These are phyloP conservation scores for Podaxis carcinomalis DNA, from an alignment of 768 basidiomycete species.

Conservation along the genomic window DNA sequence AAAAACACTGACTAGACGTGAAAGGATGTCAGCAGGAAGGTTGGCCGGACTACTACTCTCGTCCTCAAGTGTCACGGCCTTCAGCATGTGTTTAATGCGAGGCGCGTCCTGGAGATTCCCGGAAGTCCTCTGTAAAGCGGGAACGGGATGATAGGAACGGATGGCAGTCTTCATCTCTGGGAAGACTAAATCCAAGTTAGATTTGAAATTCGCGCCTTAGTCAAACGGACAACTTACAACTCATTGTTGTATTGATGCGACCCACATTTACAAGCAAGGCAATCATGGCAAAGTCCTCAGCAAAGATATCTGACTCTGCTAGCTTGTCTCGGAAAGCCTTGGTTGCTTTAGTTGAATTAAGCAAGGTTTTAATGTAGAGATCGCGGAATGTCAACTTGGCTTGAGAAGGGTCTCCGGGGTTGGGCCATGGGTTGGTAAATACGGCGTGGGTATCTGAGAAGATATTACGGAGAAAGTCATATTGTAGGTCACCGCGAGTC, in stretches of 20 bases:
- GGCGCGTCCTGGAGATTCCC: slow-evolving; percentile 77
- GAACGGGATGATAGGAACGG: slow-evolving; percentile 75
- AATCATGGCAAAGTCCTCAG: slow-evolving; percentile 71
- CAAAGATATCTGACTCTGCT: slow-evolving; percentile 51
- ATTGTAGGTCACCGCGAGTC: slow-evolving; percentile 66
- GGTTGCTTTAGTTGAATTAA: slow-evolving; percentile 62
- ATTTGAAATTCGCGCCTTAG: slow-evolving; percentile 6
- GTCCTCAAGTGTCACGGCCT: slow-evolving; percentile 47
- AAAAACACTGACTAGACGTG: slow-evolving; percentile 41
- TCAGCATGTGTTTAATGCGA: slow-evolving; percentile 72
- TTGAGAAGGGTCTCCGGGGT: slow-evolving; percentile 14
- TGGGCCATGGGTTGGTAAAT: slow-evolving; percentile 44
- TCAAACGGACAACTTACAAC: slow-evolving; percentile 48
- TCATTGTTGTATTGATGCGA: slow-evolving; percentile 78
- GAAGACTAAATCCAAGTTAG: slow-evolving; percentile 45
- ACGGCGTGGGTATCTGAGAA: slow-evolving; percentile 65
- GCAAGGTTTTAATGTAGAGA: slow-evolving; percentile 47
- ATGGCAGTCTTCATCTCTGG: slow-evolving; percentile 77
- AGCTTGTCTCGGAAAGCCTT: slow-evolving; percentile 72
- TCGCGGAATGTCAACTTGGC: slow-evolving; percentile 54
- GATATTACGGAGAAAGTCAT: slow-evolving; percentile 73
- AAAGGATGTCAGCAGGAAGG: slow-evolving; percentile 54
- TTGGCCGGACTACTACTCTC: slow-evolving; percentile 43
- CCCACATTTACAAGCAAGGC: slow-evolving; percentile 75
- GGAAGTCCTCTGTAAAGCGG: slow-evolving; percentile 61